Base-by-base conservation (phyloP, 2,329 filamentous ascomycete genomes). In the Paracamarosporium sp. region DNA sequence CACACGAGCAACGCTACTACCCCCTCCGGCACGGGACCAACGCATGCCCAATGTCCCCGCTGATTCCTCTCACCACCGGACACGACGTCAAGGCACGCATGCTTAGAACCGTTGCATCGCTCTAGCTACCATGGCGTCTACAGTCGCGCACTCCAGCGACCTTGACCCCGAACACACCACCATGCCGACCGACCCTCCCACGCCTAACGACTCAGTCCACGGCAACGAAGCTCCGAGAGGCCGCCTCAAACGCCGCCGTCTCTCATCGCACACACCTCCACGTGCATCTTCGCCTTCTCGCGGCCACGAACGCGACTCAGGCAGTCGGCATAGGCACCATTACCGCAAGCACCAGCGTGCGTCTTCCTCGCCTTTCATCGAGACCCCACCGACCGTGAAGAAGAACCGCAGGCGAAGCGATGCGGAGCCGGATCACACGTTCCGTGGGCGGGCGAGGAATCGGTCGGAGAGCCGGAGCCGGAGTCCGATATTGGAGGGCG, bases 381-480 rank as follows among this genome's bases (percentile, higher is more conserved):
- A 70, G 25, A 63, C 70, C 5, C 68, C 69, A 11, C 67, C 68
- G 0, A 60, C 22, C 9, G 61, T 63, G 48, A 69, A 67, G 60
- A 74, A 70, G 56, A 64, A 62, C 27, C 56, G 73, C 7, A 62
- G 73, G 25, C 60, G 74, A 13, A 75, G 72, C 57, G 73, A 76
- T 35, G 73, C 72, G 3, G 71, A 73, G 55, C 68, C 66, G 8
- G 73, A 76, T 40, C 73, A 76, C 52, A 75, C 69, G 3, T 67
- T 75, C 40, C 64, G 74, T 15, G 74, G 74, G 1, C 64, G 74
- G 7, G 64, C 61, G 40, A 60, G 73, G 40, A 70, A 70, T 41
- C 60, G 72, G 20, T 72, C 68, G 20, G 57, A 59, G 35, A 64
- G 60, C 47, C 56, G 67, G 40, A 66, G 64, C n/a, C 51, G 56